A percentile compares a stretch with the other conserved stretches of the same genome.
These are phyloP conservation scores for Kodamaea suecica DNA, from an alignment of 1,139 yeast genomes.

Conservation along the genomic window DNA sequence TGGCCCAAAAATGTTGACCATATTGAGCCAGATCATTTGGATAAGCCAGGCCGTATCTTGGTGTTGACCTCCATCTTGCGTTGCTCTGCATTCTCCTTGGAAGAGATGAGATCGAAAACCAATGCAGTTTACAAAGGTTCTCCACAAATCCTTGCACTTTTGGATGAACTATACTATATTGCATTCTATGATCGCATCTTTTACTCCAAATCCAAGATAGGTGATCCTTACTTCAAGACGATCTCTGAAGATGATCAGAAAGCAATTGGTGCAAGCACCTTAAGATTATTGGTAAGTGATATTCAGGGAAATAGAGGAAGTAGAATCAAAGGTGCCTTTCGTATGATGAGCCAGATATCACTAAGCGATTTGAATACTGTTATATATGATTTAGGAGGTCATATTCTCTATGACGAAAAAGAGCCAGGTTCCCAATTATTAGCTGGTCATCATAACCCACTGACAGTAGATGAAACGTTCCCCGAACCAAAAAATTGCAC, in stretches of 20 bases:
- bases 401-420: too few species aligned
- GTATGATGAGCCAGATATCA: constrained; percentile 18
- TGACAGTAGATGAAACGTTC: too few species aligned
- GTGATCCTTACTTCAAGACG: constrained; percentile 1
- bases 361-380: neutral
- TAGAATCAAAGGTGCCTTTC: constrained; percentile 14
- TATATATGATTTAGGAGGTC: neutral
- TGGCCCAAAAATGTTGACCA: constrained; percentile 66
- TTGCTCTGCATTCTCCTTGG: constrained; percentile 22
- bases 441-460: too few species aligned
- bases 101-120: constrained; percentile 18
- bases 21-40: constrained; percentile 71
- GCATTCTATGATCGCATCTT: constrained; percentile 28
- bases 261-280: neutral
- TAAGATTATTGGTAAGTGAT: constrained; percentile 15
- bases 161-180: constrained; percentile 30
- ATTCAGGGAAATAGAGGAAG: too few species aligned
- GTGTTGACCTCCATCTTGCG: constrained; percentile 46
- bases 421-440: too few species aligned
- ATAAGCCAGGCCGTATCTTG: constrained; percentile 51
- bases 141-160: constrained; percentile 12
- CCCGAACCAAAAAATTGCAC: too few species aligned
- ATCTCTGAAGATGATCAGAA: constrained; percentile 1
- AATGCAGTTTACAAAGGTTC: constrained; percentile 9
- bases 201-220: constrained; percentile 6